Conservation (phyloP, 306 rosid genomes). For the Styphnolobium japonicum region DNA sequence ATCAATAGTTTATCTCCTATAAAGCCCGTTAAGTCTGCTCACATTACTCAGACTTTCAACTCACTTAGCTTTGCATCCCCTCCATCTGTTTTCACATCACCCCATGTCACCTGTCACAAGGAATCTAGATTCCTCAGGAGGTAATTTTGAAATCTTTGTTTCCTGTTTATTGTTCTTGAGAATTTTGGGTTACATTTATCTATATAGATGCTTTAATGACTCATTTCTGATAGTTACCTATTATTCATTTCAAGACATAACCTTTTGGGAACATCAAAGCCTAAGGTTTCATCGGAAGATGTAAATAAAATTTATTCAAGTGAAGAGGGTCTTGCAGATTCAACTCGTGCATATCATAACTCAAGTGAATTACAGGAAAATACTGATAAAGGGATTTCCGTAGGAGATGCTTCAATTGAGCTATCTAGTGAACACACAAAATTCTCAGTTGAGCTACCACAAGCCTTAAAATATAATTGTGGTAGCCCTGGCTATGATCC, state of each 20-base stretch:
- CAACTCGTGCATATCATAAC: constrained; percentile 33
- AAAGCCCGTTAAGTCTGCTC: constrained; percentile 68
- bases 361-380: constrained; percentile 33
- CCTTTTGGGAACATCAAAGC: constrained; percentile 40
- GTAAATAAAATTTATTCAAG: constrained; percentile 35
- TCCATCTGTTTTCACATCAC: constrained; percentile 87
- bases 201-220: background rate
- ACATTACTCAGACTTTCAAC: constrained; percentile 64
- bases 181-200: background rate
- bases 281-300: constrained; percentile 45
- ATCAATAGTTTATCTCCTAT: constrained; percentile 84
- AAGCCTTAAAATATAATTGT: constrained; percentile 42
- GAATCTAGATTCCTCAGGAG: constrained; percentile 71
- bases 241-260: constrained; percentile 45
- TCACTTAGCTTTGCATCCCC: constrained; percentile 67
- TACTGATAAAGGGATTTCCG: constrained; percentile 31
- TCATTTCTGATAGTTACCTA: background rate
- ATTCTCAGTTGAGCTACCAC: constrained; percentile 53
- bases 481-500: constrained; percentile 51
- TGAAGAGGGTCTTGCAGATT: constrained; percentile 37
- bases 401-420: constrained; percentile 38
- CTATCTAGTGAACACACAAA: constrained; percentile 34
- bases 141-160: constrained; percentile 28
- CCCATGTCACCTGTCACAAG: constrained; percentile 69
- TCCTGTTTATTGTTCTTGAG: background rate